Base-by-base conservation (phyloP, 2,329 filamentous ascomycete species). In the Diaporthe citri region DNA sequence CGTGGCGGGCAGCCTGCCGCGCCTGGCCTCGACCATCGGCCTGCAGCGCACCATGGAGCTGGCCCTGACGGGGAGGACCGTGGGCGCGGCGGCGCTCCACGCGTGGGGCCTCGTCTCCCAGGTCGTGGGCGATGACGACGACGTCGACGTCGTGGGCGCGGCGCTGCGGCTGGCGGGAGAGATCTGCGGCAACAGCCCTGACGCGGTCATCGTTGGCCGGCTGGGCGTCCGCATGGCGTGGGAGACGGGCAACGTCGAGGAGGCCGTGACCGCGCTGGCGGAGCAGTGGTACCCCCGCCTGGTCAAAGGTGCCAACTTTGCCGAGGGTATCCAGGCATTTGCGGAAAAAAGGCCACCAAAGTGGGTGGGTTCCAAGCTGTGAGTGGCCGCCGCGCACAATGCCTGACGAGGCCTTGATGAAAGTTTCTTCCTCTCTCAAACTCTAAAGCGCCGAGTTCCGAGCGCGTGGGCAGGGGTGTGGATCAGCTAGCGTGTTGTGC, bases 151-250 rank as follows among this genome's bases (percentile, higher is more conserved):
- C 22, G 86, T 92, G 10, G 84, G 85, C 17, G 88, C 87, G 77
- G 93, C 93, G 74, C 88, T 81, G 80, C 88, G 88, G 12, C 85
- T 80, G 10, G 84, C 86, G 20, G 87, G 86, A 12, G 86, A 87
- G 76, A 89, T 84, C 77, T 88, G 87, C 55, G 87, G 81, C 74
- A 92, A 93, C 82, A 94, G 92, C 79, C 94, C 94, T 1, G 94
- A 97, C 82, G 88, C 92, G 57, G 89, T 96, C 52, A 91, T 96
- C 79, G 92, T 95, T 17, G 92, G 87, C 73, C 87, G 93, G 25
- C 90, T 91, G 80, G 94, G 94, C 0, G 81, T 97, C 36, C 90
- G 93, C 81, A 84, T 93, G 79, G 93, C 91, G 0, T 96, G 93
- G 93, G 93, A 95, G 79, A 89, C 75, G 36, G 78, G 76, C 8